A percentile compares a stretch with the other conserved stretches of the same genome.
Evolutionary conservation across 2,329 filamentous ascomycete genomes (phyloP).

Genomic region (Thelonectria blattea): DNA sequence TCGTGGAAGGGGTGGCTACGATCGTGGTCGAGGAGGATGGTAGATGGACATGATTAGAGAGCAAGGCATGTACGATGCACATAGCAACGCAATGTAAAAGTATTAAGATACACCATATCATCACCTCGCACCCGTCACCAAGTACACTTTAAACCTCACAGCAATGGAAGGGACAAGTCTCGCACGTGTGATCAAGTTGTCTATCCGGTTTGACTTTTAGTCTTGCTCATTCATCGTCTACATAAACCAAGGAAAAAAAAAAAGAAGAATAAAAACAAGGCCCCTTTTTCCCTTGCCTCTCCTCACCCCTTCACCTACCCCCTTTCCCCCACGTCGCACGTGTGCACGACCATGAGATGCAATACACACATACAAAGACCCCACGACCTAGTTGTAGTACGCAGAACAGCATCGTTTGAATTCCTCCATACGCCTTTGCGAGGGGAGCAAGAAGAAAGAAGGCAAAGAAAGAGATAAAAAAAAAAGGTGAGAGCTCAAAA

Average conservation of each 20-base stretch:
- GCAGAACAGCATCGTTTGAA: conserved; percentile 16
- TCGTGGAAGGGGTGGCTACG: conserved; percentile 41
- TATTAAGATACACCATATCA: not conserved
- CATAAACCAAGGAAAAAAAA: conserved; percentile 34
- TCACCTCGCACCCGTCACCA: not conserved
- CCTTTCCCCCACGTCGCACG: conserved; percentile 8
- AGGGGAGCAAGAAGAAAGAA: conserved; percentile 22
- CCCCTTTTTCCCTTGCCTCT: not conserved
- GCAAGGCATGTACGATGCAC: not conserved
- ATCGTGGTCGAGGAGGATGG: conserved; percentile 40
- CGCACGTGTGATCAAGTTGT: conserved; percentile 23
- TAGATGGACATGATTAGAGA: not conserved
- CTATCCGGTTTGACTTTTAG: conserved; percentile 39
- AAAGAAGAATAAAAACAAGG: not conserved
- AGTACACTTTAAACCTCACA: not conserved
- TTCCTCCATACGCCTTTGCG: conserved; percentile 21
- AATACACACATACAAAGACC: not conserved
- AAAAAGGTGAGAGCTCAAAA: conserved; percentile 1
- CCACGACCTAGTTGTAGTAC: not conserved
- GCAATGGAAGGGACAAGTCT: not conserved
- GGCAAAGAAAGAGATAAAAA: conserved; percentile 17
- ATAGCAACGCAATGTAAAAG: conserved; percentile 7
- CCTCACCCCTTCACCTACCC: conserved; percentile 1
- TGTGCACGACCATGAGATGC: not conserved
- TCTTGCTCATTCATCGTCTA: conserved; percentile 41